Evolutionary conservation across 441 rosid genomes (phyloP).

Genomic region (Macaranga tanarius): DNA sequence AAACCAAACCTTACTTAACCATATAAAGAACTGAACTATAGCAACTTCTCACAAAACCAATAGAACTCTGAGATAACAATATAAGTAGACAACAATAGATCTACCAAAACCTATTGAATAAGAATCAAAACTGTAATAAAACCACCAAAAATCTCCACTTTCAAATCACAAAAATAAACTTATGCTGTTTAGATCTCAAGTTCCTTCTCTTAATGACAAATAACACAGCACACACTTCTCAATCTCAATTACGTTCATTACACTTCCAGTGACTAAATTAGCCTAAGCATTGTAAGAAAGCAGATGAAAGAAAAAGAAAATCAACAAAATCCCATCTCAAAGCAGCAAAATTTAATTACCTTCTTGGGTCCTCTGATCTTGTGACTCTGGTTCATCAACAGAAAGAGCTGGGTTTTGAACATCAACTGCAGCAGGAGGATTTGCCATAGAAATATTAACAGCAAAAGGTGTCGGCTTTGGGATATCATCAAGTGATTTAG

Average conservation of each 20-base stretch:
- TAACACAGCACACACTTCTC: background rate
- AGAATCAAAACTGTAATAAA: conserved; percentile 19
- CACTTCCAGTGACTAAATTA: background rate
- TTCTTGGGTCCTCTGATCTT: conserved; percentile 45
- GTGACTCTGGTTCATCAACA: conserved; percentile 38
- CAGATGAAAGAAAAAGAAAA: background rate
- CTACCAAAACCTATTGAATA: conserved; percentile 7
- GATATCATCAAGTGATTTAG: conserved; percentile 26
- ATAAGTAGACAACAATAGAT: conserved; percentile 1
- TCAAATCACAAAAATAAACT: conserved; percentile 6
- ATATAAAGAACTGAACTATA: conserved; percentile 3
- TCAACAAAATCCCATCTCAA: conserved; percentile 19
- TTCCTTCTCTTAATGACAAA: background rate
- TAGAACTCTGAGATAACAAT: background rate
- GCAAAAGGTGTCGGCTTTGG: conserved; percentile 27
- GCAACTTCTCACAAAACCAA: background rate
- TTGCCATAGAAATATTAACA: conserved; percentile 17
- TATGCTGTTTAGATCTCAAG: conserved; percentile 19
- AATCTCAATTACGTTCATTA: background rate
- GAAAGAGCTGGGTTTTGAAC: conserved; percentile 22
- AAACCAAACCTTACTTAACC: background rate
- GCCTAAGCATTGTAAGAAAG: background rate
- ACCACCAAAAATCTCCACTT: conserved; percentile 19
- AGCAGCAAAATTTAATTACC: conserved; percentile 37
- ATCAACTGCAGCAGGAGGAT: conserved; percentile 23